Percentiles rank a stretch among this genome's conserved stretches.
Evolutionary conservation across 768 basidiomycete species (phyloP).

Genomic region (Termitomyces sp.): DNA sequence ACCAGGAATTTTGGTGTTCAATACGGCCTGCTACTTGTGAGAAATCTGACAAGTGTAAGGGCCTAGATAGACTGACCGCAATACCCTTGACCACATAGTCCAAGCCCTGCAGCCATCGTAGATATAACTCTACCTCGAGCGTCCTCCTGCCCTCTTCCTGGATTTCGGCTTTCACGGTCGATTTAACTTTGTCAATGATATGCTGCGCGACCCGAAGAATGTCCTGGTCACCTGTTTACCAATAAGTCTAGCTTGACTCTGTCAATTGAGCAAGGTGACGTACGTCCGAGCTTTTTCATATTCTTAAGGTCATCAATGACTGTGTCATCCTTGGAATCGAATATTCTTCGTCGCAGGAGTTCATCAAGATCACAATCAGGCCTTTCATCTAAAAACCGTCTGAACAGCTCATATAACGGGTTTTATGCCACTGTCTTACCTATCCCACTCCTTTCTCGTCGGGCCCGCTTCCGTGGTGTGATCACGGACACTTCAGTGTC

Average conservation of each 20-base stretch:
- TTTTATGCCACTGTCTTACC: constrained; percentile 6
- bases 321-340: constrained; percentile 8
- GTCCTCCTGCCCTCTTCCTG: constrained; percentile 21
- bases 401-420: neutral
- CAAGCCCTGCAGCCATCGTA: constrained; percentile 33
- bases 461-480: constrained; percentile 14
- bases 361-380: constrained; percentile 15
- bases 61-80: constrained; percentile 21
- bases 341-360: constrained; percentile 11
- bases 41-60: neutral
- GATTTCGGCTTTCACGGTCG: constrained; percentile 23
- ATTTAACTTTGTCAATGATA: constrained; percentile 27
- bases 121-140: constrained; percentile 37
- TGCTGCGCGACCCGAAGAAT: constrained; percentile 20
- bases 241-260: neutral
- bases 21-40: constrained; percentile 22
- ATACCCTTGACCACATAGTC: constrained; percentile 31
- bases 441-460: constrained; percentile 6
- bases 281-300: constrained; percentile 13
- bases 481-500: constrained; percentile 13
- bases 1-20: constrained; percentile 31
- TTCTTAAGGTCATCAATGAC: constrained; percentile 14
- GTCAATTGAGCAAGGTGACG: neutral
- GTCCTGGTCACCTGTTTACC: constrained; percentile 14
- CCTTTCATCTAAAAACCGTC: neutral